phyloP scores from a whole-genome alignment of 129 eudicot genomes.

The Deinandra increscens region DNA sequence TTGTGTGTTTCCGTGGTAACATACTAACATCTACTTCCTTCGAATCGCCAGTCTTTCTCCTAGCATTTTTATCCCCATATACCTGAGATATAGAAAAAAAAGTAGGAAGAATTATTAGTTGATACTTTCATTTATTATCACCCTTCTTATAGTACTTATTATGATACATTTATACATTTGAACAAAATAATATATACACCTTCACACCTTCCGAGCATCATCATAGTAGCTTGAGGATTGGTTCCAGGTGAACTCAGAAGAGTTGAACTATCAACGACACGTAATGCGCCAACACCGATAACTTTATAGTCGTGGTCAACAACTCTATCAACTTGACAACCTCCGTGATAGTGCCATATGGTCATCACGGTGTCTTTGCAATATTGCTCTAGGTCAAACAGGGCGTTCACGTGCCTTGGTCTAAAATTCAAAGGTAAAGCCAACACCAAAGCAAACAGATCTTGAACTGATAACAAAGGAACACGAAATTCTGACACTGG shows the following conservation, averaged over 20 bases:
- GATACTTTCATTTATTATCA: background rate
- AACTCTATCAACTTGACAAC: conserved; percentile 74
- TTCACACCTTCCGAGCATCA: conserved; percentile 92
- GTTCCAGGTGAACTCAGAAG: conserved; percentile 82
- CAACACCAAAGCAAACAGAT: conserved; percentile 33
- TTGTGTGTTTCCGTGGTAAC: no score
- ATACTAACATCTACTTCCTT: conserved; percentile 21
- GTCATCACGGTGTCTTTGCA: conserved; percentile 84
- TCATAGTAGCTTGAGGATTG: conserved; percentile 94
- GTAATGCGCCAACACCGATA: conserved; percentile 50
- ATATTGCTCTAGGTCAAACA: conserved; percentile 45
- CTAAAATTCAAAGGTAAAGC: conserved; percentile 58
- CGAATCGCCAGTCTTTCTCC: conserved; percentile 33
- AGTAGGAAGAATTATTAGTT: background rate
- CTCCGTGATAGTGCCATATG: conserved; percentile 98
- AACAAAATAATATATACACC: background rate
- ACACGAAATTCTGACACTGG: conserved; percentile 46
- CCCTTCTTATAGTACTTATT: no score
- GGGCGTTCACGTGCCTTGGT: conserved; percentile 32
- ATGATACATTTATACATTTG: no score
- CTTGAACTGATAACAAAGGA: conserved; percentile 41
- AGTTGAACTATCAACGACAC: conserved; percentile 84
- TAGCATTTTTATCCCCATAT: conserved; percentile 63
- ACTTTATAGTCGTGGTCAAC: conserved; percentile 68
- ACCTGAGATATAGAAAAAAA: conserved; percentile 38